Evolutionary conservation across 169 alveolate species (phyloP).

Genomic region (Babesia bigemina): DNA sequence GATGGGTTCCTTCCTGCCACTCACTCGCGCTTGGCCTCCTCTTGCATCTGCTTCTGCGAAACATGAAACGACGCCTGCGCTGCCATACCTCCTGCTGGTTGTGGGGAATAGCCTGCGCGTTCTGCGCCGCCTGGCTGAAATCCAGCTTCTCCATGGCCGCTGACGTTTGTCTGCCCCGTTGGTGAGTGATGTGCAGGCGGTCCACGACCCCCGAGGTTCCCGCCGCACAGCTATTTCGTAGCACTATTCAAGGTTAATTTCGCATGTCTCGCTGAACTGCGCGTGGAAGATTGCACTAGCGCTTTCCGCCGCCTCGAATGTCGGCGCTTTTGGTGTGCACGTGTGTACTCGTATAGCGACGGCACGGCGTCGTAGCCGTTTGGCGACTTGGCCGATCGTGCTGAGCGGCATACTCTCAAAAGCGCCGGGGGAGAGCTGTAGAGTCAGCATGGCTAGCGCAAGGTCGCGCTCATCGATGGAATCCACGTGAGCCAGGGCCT

Average conservation of each 20-base stretch:
- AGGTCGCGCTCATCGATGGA: background rate
- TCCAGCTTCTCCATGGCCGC: constrained; percentile 21
- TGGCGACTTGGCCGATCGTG: background rate
- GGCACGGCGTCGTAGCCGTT: background rate
- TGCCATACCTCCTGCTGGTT: constrained; percentile 30
- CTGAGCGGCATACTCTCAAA: constrained; percentile 1
- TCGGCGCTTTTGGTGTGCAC: background rate
- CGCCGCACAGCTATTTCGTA: background rate
- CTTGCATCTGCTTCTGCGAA: constrained; percentile 44
- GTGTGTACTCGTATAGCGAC: constrained; percentile 18
- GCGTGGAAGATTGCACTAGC: background rate
- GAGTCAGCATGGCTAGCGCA: constrained; percentile 6
- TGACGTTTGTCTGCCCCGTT: background rate
- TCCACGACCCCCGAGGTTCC: background rate
- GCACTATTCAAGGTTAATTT: constrained; percentile 1
- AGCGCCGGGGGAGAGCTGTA: background rate
- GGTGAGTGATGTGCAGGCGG: background rate
- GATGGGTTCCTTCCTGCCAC: background rate
- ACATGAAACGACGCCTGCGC: background rate
- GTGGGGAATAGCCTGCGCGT: constrained; percentile 35
- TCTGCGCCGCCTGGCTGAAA: constrained; percentile 41
- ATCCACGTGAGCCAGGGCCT: background rate
- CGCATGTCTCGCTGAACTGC: background rate
- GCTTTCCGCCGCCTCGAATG: background rate
- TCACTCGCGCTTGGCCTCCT: constrained; percentile 57